Percentiles rank a stretch among this genome's conserved stretches.
phyloP scores from a whole-genome alignment of 805 yeast genomes.

The Candida schatavii region DNA sequence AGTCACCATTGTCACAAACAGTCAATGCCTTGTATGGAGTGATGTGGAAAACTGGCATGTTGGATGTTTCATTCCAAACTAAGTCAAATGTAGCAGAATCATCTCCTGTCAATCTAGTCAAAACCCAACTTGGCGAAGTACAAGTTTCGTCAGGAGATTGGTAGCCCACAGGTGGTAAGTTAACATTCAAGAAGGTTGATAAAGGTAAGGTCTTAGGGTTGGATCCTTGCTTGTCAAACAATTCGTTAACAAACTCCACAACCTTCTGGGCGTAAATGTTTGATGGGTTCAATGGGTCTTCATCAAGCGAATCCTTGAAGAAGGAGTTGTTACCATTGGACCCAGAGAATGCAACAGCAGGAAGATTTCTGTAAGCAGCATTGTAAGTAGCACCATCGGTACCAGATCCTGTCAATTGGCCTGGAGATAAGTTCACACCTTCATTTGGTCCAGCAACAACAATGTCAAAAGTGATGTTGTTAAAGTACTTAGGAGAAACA shows the following conservation, averaged over 20 bases:
- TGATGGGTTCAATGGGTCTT: constrained; percentile 37
- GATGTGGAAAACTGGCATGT: constrained; percentile 17
- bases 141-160: constrained; percentile 35
- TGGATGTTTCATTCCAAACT: constrained; percentile 39
- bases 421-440: constrained; percentile 47
- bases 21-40: constrained; percentile 16
- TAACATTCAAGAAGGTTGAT: constrained; percentile 47
- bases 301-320: constrained; percentile 43
- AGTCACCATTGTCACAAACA: constrained; percentile 41
- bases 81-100: constrained; percentile 29
- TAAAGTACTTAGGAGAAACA: constrained; percentile 44
- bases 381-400: constrained; percentile 52
- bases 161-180: constrained; percentile 45
- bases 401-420: constrained; percentile 45
- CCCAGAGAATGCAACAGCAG: constrained; percentile 54
- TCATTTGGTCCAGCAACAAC: constrained; percentile 54
- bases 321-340: constrained; percentile 48
- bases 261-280: constrained; percentile 45
- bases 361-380: constrained; percentile 46
- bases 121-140: constrained; percentile 39
- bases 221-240: constrained; percentile 38
- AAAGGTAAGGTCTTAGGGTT: constrained; percentile 38
- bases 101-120: constrained; percentile 46
- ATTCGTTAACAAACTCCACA: constrained; percentile 34
- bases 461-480: constrained; percentile 44